A percentile compares a stretch with the other conserved stretches of the same genome.
phyloP scores from a whole-genome alignment of 192 early-diverging fungal species.

The Dissophora globulifera region DNA sequence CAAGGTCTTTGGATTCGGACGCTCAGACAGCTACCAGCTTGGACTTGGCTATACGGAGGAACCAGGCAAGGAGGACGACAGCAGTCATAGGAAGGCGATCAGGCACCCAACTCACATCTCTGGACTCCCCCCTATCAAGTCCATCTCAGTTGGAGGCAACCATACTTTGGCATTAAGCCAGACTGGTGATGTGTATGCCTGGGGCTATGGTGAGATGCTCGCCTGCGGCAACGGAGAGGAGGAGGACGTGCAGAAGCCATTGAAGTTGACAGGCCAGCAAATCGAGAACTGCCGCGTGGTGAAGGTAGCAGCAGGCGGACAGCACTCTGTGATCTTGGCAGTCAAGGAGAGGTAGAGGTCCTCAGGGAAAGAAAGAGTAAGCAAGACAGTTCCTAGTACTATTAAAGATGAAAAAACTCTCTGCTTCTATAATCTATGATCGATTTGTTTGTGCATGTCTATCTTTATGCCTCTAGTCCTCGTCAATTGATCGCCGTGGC shows the following conservation, averaged over 20 bases:
- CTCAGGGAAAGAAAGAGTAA: no score
- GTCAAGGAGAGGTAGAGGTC: constrained; percentile 17
- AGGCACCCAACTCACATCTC: constrained; percentile 65
- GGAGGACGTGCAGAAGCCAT: constrained; percentile 74
- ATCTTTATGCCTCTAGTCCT: no score
- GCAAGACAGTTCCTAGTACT: no score
- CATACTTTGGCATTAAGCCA: constrained; percentile 66
- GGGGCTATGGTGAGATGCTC: constrained; percentile 91
- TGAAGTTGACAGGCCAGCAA: constrained; percentile 73
- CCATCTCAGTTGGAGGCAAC: constrained; percentile 71
- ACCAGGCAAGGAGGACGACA: constrained; percentile 46
- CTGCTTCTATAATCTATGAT: no score
- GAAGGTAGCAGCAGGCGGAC: constrained; percentile 80
- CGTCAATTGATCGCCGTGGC: constrained; percentile 30
- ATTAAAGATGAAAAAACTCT: no score
- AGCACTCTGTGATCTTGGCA: constrained; percentile 75
- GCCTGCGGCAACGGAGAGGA: constrained; percentile 85
- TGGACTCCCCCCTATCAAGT: constrained; percentile 40
- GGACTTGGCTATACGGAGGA: constrained; percentile 64
- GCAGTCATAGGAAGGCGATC: constrained; percentile 67
- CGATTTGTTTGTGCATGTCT: no score
- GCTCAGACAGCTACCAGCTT: constrained; percentile 85
- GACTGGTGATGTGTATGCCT: constrained; percentile 77
- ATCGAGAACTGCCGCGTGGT: constrained; percentile 72
- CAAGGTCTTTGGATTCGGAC: constrained; percentile 82